Evolutionary conservation across 176 grass and related monocot genomes (phyloP).

Genomic region (Carex cristatella): DNA sequence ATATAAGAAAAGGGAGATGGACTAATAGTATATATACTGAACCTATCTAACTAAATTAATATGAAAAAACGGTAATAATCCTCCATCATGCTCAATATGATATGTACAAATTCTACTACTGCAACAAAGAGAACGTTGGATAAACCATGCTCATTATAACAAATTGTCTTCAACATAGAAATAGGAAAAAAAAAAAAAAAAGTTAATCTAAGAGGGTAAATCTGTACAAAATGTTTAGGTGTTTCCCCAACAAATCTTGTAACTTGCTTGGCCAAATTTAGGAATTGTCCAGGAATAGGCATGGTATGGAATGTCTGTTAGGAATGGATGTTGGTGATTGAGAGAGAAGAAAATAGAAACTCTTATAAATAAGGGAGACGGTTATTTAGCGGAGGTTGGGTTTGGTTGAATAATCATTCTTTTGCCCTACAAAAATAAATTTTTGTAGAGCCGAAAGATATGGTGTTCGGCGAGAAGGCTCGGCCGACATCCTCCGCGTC

Average conservation of each 20-base stretch:
- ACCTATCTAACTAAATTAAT: too few relatives aligned
- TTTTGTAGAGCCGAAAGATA: conserved; percentile 18
- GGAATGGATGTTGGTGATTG: background rate
- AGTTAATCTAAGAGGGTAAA: background rate
- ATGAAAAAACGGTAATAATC: too few relatives aligned
- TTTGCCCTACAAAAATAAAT: conserved; percentile 15
- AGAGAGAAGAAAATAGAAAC: background rate
- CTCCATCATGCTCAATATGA: too few relatives aligned
- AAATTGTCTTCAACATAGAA: too few relatives aligned
- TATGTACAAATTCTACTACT: too few relatives aligned
- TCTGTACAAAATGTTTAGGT: background rate
- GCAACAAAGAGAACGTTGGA: too few relatives aligned
- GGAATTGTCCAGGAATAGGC: conserved; percentile 12
- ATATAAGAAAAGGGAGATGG: too few relatives aligned
- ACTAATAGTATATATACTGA: too few relatives aligned
- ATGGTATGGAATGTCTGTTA: background rate
- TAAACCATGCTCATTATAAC: too few relatives aligned
- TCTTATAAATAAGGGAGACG: background rate
- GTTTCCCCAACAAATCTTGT: background rate
- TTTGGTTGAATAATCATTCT: conserved; percentile 20
- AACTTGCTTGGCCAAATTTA: conserved; percentile 7
- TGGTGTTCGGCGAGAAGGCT: conserved; percentile 18
- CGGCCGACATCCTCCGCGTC: background rate
- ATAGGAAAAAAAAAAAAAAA: background rate
- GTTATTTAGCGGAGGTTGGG: background rate